Evolutionary conservation across 108 stramenopile species (phyloP), one percentile per base, ranked within the genome.

Genomic region (Schizochytrium sp.): DNA sequence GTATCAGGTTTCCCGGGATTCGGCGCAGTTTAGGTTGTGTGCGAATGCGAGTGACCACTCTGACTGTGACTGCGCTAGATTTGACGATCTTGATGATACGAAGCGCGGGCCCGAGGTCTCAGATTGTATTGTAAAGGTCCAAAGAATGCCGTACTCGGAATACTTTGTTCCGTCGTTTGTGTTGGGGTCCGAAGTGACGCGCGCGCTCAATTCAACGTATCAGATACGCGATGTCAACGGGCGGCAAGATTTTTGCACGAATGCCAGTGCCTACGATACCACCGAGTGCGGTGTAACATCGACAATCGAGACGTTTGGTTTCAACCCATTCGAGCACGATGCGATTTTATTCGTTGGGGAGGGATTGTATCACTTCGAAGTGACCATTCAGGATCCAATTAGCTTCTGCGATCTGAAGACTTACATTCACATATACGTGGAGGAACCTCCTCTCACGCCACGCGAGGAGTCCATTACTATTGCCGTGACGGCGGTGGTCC

Each of bases 351-450:
- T 83, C 48, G 76, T 83, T 18, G 76, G 76, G 6, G 76, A 83
- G 28, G 76, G 76, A 18, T 45, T 83, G 5, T 83, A 21, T 34
- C 76, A 83, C 4, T 83, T 83, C 48, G 76, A 83, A 34, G 51
- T 83, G 48, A 83, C 5, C 12, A 83, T 83, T 23, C 45, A 53
- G n/a, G 76, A 83, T 23, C 45, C 48, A 6, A 53, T 83, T 45
- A 83, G 76, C 51, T 53, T 83, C 16, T 83, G 76, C 5, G 76
- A 83, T 12, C 76, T 83, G 10, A 83, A 83, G 76, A 83, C 76
- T 0, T 83, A 83, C 28, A 18, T 83, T 47, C 76, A 45, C 6
- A 1, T 83, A 0, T 83, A 83, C 76, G 76, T 83, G 3, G 48
- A 53, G 76, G 48, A 83, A 45, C 76, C 76, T 53, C 76, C 76